A percentile compares a stretch with the other conserved stretches of the same genome.
These are phyloP conservation scores for Verticillium zaregamsianum DNA, from an alignment of 2,329 filamentous ascomycete species.

Conservation along the genomic window DNA sequence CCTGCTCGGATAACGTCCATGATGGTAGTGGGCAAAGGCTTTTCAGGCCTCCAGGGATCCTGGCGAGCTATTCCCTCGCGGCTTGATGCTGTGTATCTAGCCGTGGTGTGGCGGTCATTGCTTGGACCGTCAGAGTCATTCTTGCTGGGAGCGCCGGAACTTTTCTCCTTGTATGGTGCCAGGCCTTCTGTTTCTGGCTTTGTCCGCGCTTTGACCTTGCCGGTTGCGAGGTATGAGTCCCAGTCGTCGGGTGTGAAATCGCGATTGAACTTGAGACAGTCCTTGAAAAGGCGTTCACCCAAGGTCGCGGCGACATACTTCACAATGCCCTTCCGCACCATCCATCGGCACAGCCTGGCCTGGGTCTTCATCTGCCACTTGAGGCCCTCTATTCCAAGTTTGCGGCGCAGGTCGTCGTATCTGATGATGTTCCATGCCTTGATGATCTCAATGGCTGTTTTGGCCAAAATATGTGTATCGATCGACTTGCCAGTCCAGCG, in stretches of 20 bases:
- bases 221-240: slow-evolving; percentile 49
- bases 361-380: slow-evolving; percentile 57
- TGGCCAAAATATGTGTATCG: slow-evolving; percentile 53
- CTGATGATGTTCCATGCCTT: slow-evolving; percentile 57
- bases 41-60: slow-evolving; percentile 24
- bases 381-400: slow-evolving; percentile 51
- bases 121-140: background rate
- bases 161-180: background rate
- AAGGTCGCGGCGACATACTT: slow-evolving; percentile 55
- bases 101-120: background rate
- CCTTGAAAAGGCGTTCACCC: slow-evolving; percentile 51
- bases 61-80: slow-evolving; percentile 1
- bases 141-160: background rate
- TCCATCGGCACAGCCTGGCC: slow-evolving; percentile 54
- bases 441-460: slow-evolving; percentile 52
- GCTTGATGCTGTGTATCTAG: background rate
- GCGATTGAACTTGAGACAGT: slow-evolving; percentile 56
- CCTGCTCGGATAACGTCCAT: slow-evolving; percentile 29
- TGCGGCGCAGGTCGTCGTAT: slow-evolving; percentile 52
- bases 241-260: slow-evolving; percentile 55
- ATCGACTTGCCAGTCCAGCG: slow-evolving; percentile 56
- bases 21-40: slow-evolving; percentile 24
- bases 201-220: slow-evolving; percentile 21
- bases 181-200: background rate
- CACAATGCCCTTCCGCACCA: slow-evolving; percentile 51